phyloP scores from a whole-genome alignment of 805 yeast species.

The Kodamaea kakaduensis region DNA sequence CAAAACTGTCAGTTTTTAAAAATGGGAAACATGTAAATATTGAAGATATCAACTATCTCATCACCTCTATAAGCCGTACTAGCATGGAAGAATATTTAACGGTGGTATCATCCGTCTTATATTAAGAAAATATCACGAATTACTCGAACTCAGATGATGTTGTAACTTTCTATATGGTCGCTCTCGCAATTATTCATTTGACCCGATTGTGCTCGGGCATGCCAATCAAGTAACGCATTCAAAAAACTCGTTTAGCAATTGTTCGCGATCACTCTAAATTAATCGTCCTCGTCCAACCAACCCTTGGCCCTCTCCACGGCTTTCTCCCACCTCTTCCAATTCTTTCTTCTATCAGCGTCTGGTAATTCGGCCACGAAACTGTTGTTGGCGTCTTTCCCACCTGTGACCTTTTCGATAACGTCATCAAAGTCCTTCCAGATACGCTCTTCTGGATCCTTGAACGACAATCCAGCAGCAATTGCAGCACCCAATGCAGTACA shows the following conservation, averaged over 20 bases:
- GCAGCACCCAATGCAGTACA: constrained; percentile 97
- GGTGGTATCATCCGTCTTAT: too few relatives aligned
- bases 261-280: background rate
- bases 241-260: background rate
- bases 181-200: too few relatives aligned
- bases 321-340: constrained; percentile 77
- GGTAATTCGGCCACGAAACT: constrained; percentile 41
- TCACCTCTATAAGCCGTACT: too few relatives aligned
- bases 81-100: too few relatives aligned
- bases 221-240: too few relatives aligned
- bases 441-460: constrained; percentile 46
- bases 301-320: constrained; percentile 79
- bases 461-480: constrained; percentile 82
- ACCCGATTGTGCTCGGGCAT: too few relatives aligned
- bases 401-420: constrained; percentile 43
- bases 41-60: too few relatives aligned
- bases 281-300: constrained; percentile 55
- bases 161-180: too few relatives aligned
- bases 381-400: constrained; percentile 23
- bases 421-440: constrained; percentile 77
- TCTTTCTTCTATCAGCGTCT: constrained; percentile 54
- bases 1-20: too few relatives aligned
- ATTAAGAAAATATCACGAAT: too few relatives aligned
- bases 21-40: too few relatives aligned
- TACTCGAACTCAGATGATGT: too few relatives aligned